Base-by-base conservation (phyloP, 352 stramenopile genomes). In the Phytopythium sindhum region DNA sequence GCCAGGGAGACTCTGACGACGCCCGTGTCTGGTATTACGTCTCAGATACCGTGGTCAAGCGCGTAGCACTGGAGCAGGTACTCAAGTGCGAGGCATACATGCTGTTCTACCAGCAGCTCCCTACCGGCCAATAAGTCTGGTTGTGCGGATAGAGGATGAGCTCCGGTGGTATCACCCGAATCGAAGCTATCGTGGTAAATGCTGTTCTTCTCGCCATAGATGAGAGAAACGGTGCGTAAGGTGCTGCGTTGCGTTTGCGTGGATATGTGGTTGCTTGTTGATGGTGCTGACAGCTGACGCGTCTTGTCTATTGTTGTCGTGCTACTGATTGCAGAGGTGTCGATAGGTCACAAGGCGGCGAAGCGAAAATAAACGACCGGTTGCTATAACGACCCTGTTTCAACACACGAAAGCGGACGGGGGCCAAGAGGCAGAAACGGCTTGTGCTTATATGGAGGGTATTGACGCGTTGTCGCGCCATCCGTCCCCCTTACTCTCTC, bases 81-180 rank as follows among this genome's bases (percentile, higher is more conserved):
- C 67, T 93, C 24, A 70, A 81, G 53, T 90, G 81, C 51, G 81
- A 93, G 68, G 84, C 84, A 15, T 93, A 93, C 60, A 90, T 93
- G 78, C 68, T 93, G 5, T 91, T 91, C 54, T 93, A 93, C 64
- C 74, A 80, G 17, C 77, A 73, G 58, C 51, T 70, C 6, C 59
- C 63, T 2, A 1, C 24, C 2, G 26, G 19, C 14, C 47, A 54
- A 17, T 33, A 54, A 8, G 47, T 7, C 42, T 48, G 42, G 19
- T 7, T 2, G 42, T n/a, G 15, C 42, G 42, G 42, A 0, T 26
- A 1, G 10, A 7, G 42, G 42, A 11, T 11, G 11, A 5, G 33
- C 33, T 39, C 33, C 11, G 33, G 33, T 39, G 33, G 11, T 11
- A 11, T 5, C 33, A 11, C 33, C 11, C 33, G 11, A 11, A 39